phyloP scores from a whole-genome alignment of 2,329 filamentous ascomycete species.

The Stachybotrys chlorohalonatus region DNA sequence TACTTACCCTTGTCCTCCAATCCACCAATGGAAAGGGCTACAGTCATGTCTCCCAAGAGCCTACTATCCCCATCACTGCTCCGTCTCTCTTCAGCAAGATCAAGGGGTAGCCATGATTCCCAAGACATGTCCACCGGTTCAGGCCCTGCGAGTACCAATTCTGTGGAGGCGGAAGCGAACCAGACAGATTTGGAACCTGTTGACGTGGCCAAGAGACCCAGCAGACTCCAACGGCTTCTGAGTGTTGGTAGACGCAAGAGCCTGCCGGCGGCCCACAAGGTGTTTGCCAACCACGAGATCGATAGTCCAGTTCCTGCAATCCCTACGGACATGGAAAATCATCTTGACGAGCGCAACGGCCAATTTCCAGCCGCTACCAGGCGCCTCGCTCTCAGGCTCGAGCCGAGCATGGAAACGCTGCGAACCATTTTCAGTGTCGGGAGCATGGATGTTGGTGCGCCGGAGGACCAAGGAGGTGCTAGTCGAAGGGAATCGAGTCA shows the following conservation, averaged over 20 bases:
- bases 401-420: constrained; percentile 36
- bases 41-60: neutral
- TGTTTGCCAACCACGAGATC: constrained; percentile 6
- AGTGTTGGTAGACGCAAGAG: constrained; percentile 10
- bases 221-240: constrained; percentile 10
- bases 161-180: neutral
- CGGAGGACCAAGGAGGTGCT: neutral
- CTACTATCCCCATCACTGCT: constrained; percentile 1
- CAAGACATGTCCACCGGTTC: neutral
- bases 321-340: constrained; percentile 24
- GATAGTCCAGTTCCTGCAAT: constrained; percentile 21
- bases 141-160: neutral
- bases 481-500: neutral
- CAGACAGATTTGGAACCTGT: neutral
- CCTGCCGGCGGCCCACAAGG: constrained; percentile 7
- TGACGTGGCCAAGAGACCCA: constrained; percentile 1
- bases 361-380: constrained; percentile 24
- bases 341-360: constrained; percentile 23
- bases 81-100: constrained; percentile 10
- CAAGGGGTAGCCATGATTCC: constrained; percentile 9
- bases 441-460: constrained; percentile 25
- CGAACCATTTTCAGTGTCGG: constrained; percentile 42
- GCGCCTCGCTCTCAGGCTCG: constrained; percentile 25
- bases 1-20: neutral
- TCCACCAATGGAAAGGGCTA: neutral